Conservation (phyloP, 495 filamentous ascomycete genomes). For the Beverwykella pulmonaria region DNA sequence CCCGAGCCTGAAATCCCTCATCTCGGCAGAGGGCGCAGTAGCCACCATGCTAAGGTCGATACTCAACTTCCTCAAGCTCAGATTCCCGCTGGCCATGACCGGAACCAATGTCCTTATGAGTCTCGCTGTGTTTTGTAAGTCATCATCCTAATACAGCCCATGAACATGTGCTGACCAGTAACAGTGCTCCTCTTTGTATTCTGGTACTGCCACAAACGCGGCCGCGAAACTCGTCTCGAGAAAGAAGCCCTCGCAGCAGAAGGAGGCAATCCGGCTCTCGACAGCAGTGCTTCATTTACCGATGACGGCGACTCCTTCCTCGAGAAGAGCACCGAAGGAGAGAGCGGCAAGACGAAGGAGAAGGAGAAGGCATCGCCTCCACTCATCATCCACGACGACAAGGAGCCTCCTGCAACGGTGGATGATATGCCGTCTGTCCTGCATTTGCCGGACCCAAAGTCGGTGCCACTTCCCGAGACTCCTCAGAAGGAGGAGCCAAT, state of each 20-base stretch:
- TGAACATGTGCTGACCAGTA: slow-evolving; percentile 19
- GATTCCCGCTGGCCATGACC: slow-evolving; percentile 82
- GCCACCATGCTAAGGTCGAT: slow-evolving; percentile 81
- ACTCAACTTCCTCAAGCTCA: slow-evolving; percentile 75
- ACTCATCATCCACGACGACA: slow-evolving; percentile 30
- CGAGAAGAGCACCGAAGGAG: slow-evolving; percentile 9
- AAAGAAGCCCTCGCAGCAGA: slow-evolving; percentile 53
- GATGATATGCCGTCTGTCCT: slow-evolving; percentile 34
- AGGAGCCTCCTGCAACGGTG: slow-evolving; percentile 29
- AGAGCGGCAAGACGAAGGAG: slow-evolving; percentile 16
- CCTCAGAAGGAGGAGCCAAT: slow-evolving; percentile 19
- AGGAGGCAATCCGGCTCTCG: slow-evolving; percentile 14
- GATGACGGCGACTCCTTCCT: slow-evolving; percentile 16
- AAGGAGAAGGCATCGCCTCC: slow-evolving; percentile 24
- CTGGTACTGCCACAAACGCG: slow-evolving; percentile 97
- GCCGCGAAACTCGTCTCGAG: slow-evolving; percentile 78
- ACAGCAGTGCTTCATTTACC: slow-evolving; percentile 15
- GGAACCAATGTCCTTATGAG: slow-evolving; percentile 85
- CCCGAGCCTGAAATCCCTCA: slow-evolving; percentile 73
- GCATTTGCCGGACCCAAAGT: slow-evolving; percentile 37
- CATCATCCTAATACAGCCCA: not conserved
- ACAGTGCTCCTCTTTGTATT: slow-evolving; percentile 84
- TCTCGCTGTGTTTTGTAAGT: slow-evolving; percentile 78
- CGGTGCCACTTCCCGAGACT: slow-evolving; percentile 31
- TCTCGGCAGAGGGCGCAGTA: slow-evolving; percentile 81